phyloP scores from a whole-genome alignment of 768 basidiomycete genomes.

The Coprinellus micaceus region DNA sequence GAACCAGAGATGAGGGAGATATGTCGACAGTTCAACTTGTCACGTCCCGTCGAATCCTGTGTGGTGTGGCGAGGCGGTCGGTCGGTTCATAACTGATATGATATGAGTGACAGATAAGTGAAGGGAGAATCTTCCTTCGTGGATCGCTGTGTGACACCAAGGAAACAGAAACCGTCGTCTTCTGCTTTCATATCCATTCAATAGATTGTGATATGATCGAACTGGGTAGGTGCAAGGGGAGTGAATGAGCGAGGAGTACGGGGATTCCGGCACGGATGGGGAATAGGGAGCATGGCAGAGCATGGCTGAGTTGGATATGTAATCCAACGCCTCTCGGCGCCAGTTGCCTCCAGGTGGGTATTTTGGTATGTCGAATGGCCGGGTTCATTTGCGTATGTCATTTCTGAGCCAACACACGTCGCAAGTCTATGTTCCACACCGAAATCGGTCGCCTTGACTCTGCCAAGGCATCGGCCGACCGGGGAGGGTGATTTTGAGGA shows the following conservation, averaged over 20 bases:
- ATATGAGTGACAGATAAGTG: constrained; percentile 1
- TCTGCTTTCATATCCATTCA: not conserved
- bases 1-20: not conserved
- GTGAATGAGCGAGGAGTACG: not conserved
- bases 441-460: no score
- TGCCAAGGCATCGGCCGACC: no score
- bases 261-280: not conserved
- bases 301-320: not conserved
- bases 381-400: no score
- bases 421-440: no score
- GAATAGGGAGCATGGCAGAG: not conserved
- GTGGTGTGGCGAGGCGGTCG: not conserved
- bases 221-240: not conserved
- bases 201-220: constrained; percentile 3
- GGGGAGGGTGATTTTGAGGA: no score
- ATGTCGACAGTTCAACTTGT: no score
- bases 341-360: not conserved
- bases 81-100: constrained; percentile 1
- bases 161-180: not conserved
- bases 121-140: not conserved
- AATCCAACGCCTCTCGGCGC: not conserved
- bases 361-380: no score
- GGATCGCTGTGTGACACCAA: not conserved
- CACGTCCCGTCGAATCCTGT: no score
- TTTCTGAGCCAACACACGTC: no score